Evolutionary conservation across 1,139 yeast species (phyloP), one percentile per base, ranked within the genome.

Genomic region (Zygoascus hellenicus): DNA sequence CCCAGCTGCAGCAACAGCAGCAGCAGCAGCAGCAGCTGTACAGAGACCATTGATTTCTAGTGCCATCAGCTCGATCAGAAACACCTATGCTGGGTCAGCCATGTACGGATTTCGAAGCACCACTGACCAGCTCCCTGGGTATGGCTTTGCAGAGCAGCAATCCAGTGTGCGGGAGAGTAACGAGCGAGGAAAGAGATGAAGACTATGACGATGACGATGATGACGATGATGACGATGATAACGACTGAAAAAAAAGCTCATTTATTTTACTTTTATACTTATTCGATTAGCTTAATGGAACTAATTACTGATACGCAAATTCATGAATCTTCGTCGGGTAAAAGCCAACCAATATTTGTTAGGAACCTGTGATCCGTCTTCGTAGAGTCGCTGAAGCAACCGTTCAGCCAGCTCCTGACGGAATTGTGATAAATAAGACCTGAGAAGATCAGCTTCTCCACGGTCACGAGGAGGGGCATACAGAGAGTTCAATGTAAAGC

Each of bases 241-340:
- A 31, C 5, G 33, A 31, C 5, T 16, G 26, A 30, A 13, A 13
- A 13, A 40, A 19, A 19, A 30, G 35, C 29, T 40, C 30, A 16
- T 22, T 22, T 22, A 22, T 22, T 22, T 22, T 7, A 22, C 26
- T 22, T 22, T 22, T 22, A 22, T 22, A 22, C 6, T 22, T 22
- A 4, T 22, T 22, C 26, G 7, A 22, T 22, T 22, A 22, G 26
- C 26, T 22, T 5, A 22, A 22, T 22, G 4, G 26, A 22, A 22
- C 26, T 22, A 22, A 22, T 22, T 22, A 14, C 34, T 26, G 49
- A 78, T 66, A 43, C 76, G 67, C 69, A 88, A 86, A 70, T 92
- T 92, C 98, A 92, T 92, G 65, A 92, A 92, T 64, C 88, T 80
- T 70, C 95, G 83, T 69, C 94, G 82, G 40, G 96, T 87, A 66